These are phyloP conservation scores for Capillidium rhysosporum DNA, from an alignment of 371 early-diverging fungal genomes.

Conservation along the genomic window DNA sequence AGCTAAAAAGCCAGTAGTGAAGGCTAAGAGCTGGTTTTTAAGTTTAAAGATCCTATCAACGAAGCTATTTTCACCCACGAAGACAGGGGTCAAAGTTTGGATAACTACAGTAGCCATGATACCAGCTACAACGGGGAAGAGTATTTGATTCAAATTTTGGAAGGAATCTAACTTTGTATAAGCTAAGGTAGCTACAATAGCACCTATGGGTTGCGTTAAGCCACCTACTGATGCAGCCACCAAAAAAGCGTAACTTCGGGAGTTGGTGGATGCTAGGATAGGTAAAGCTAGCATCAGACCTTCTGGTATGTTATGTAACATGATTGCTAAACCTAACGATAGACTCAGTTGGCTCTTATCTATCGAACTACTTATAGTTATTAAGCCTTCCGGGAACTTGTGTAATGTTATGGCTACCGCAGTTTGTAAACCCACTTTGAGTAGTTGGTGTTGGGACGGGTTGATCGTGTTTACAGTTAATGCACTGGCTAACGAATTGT, in stretches of 20 bases:
- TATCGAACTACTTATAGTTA: constrained; percentile 45
- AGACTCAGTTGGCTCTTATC: constrained; percentile 39
- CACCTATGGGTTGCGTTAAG: constrained; percentile 39
- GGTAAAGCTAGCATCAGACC: constrained; percentile 60
- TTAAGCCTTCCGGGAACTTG: constrained; percentile 65
- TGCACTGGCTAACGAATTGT: not conserved
- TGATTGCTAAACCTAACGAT: constrained; percentile 48
- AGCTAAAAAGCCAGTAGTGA: too few species aligned
- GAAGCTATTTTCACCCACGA: not conserved
- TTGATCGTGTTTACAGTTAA: not conserved
- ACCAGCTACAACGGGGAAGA: constrained; percentile 34
- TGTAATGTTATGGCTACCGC: constrained; percentile 56
- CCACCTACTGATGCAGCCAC: constrained; percentile 44
- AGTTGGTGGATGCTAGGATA: constrained; percentile 38
- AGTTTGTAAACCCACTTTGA: constrained; percentile 44
- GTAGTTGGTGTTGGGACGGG: not conserved
- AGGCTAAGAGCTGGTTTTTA: too few species aligned
- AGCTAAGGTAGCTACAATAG: too few species aligned
- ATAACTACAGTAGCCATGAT: constrained; percentile 45
- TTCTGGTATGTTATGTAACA: constrained; percentile 62
- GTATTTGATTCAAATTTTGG: constrained; percentile 18
- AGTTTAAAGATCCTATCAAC: too few species aligned
- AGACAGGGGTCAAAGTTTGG: not conserved
- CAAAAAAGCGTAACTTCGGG: constrained; percentile 31
- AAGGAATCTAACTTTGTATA: too few species aligned